Conservation (phyloP, 2,329 filamentous ascomycete genomes). For the Aspergillus eucalypticola region DNA sequence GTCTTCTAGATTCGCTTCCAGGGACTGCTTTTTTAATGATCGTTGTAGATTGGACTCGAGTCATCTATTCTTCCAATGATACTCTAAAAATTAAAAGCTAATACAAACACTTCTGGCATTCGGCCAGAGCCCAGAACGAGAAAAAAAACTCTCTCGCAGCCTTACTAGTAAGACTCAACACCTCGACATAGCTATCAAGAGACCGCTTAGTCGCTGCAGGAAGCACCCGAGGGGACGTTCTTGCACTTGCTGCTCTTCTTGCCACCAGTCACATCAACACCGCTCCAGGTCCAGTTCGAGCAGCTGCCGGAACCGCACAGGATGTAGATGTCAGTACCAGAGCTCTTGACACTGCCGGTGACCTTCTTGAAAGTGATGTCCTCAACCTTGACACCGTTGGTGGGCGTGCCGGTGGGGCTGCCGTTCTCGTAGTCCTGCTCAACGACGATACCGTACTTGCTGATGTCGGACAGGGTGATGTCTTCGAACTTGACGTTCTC, state of each 20-base stretch:
- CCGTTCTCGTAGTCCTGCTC: constrained; percentile 58
- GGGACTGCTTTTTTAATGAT: no score
- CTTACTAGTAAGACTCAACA: not conserved
- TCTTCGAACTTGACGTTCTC: constrained; percentile 53
- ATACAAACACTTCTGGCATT: not conserved
- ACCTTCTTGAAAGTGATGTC: constrained; percentile 40
- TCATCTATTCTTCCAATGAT: not conserved
- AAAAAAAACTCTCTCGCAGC: not conserved
- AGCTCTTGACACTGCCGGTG: constrained; percentile 34
- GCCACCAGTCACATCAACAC: constrained; percentile 54
- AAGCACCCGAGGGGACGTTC: constrained; percentile 41
- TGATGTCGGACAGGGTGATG: constrained; percentile 54
- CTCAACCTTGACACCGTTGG: constrained; percentile 42
- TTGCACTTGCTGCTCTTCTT: constrained; percentile 45
- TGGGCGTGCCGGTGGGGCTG: constrained; percentile 40
- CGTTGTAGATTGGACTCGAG: not conserved
- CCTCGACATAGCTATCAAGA: no score
- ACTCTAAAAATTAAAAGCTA: not conserved
- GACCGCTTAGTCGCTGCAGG: constrained; percentile 24
- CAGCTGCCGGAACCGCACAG: constrained; percentile 56
- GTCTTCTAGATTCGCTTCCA: no score
- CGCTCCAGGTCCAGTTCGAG: constrained; percentile 51
- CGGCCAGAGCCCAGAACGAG: not conserved
- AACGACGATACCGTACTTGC: constrained; percentile 51
- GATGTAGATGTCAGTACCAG: constrained; percentile 50